A percentile compares a stretch with the other conserved stretches of the same genome.
Conservation (phyloP, 169 alveolate genomes). For the Prorocentrum cordatum region DNA sequence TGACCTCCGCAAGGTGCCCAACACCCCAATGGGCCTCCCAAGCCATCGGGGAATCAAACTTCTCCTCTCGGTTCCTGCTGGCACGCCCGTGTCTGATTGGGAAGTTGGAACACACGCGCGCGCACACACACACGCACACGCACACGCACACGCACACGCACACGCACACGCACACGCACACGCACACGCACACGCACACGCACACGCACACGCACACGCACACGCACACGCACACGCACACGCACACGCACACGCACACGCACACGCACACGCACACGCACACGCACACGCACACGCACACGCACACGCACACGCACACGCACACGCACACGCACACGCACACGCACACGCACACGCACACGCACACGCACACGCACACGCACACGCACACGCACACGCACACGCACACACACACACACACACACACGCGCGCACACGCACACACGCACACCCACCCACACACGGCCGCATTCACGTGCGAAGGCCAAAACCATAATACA, state of each 20-base stretch:
- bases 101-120: too few species aligned
- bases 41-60: too few species aligned
- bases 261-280: slow-evolving; percentile 9
- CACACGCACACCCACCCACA: not conserved
- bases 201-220: not conserved
- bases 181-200: not conserved
- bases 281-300: slow-evolving; percentile 9
- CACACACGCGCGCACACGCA: not conserved
- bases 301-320: not conserved
- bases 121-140: not conserved
- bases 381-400: not conserved
- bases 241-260: not conserved
- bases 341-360: not conserved
- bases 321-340: not conserved
- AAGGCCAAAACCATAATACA: too few species aligned
- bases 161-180: not conserved
- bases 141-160: not conserved
- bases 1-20: too few species aligned
- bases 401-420: not conserved
- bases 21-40: too few species aligned
- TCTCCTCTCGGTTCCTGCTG: too few species aligned
- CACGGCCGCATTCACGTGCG: not conserved
- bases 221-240: not conserved
- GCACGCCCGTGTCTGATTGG: too few species aligned
- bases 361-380: not conserved